Percentiles rank a stretch among this genome's conserved stretches.
These are phyloP conservation scores for Tetradesmus obliquus DNA, from an alignment of 139 green algal species.

Conservation along the genomic window DNA sequence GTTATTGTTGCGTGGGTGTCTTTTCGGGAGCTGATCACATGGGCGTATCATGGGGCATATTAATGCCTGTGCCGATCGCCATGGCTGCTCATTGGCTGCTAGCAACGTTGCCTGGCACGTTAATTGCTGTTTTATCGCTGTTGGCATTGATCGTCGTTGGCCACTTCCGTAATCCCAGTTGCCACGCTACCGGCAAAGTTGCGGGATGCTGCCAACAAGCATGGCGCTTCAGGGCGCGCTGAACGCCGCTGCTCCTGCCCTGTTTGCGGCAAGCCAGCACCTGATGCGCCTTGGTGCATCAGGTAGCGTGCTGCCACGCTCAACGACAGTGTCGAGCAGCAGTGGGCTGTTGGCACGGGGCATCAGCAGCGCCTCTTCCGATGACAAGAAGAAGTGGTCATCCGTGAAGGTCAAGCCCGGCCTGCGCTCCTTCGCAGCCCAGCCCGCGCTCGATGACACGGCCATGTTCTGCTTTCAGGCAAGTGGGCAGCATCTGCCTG, in stretches of 20 bases:
- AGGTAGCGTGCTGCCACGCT: not conserved
- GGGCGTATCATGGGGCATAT: not conserved
- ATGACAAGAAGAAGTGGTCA: not conserved
- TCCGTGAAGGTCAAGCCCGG: constrained; percentile 4
- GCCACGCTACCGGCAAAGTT: not conserved
- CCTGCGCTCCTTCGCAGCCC: constrained; percentile 33
- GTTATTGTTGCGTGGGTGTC: not conserved
- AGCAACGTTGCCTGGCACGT: not conserved
- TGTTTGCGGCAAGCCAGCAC: not conserved
- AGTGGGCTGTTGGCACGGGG: not conserved
- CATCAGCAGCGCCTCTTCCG: not conserved
- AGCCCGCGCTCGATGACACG: constrained; percentile 1
- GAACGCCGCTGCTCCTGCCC: not conserved
- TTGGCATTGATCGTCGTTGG: not conserved
- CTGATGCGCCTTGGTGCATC: not conserved
- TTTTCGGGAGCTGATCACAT: not conserved
- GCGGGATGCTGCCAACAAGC: not conserved
- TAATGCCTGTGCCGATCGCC: not conserved
- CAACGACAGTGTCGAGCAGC: not conserved
- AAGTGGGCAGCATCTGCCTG: not conserved
- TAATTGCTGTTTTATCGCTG: not conserved
- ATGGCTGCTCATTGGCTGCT: not conserved
- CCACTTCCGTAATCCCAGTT: constrained; percentile 1
- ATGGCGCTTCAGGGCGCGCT: not conserved
- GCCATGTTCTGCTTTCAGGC: constrained; percentile 64